phyloP scores from a whole-genome alignment of 116 monocot genomes.

The Dioscorea cayenensis region DNA sequence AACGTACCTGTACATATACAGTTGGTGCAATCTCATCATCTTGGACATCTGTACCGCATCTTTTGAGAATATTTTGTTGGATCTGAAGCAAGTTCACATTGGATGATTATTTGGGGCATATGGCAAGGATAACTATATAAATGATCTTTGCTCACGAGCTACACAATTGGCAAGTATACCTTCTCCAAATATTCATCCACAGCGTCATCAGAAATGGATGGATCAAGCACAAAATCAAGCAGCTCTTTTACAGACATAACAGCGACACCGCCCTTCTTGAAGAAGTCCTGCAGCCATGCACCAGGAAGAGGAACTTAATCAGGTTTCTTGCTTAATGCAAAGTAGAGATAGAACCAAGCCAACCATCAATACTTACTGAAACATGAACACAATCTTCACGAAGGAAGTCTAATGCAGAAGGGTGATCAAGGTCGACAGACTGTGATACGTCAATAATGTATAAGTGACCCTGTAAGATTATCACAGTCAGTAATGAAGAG shows the following conservation, averaged over 20 bases:
- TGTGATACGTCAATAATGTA: conserved; percentile 98
- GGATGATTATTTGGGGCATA: not conserved
- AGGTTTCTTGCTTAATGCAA: not conserved
- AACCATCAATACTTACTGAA: conserved; percentile 51
- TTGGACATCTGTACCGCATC: conserved; percentile 30
- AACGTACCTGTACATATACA: conserved; percentile 71
- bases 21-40: conserved; percentile 74
- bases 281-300: conserved; percentile 73
- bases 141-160: not conserved
- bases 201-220: conserved; percentile 61
- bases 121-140: not conserved
- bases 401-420: conserved; percentile 77
- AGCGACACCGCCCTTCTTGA: conserved; percentile 82
- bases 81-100: conserved; percentile 25
- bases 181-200: conserved; percentile 89
- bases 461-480: conserved; percentile 70
- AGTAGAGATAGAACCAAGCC: not conserved
- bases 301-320: not conserved
- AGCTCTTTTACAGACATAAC: conserved; percentile 87
- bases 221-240: conserved; percentile 88
- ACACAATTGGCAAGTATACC: conserved; percentile 12
- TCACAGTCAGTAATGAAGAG: not conserved
- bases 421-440: conserved; percentile 94
- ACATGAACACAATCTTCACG: conserved; percentile 91
- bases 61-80: conserved; percentile 72